Evolutionary conservation across 352 stramenopile species (phyloP).

Genomic region (Phytophthora aleatoria): DNA sequence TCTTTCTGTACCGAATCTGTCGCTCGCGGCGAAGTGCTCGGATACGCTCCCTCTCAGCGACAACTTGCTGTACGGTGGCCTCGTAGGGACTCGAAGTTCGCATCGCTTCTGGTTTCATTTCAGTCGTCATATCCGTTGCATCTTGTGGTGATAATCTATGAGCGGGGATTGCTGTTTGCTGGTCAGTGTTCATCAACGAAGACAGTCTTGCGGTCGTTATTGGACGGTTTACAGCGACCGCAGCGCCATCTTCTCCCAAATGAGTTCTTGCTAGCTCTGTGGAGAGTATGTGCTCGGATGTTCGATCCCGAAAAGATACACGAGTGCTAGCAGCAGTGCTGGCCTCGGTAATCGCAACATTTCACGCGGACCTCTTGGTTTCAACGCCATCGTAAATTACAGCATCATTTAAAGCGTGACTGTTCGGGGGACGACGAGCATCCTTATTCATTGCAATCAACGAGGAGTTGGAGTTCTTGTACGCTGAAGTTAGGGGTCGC

Average conservation of each 20-base stretch:
- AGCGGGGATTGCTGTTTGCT: background rate
- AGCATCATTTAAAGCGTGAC: background rate
- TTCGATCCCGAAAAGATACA: no score
- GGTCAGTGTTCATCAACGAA: background rate
- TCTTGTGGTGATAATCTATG: no score
- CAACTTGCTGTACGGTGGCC: background rate
- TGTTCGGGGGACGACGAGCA: background rate
- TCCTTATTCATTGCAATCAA: background rate
- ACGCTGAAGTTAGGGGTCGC: background rate
- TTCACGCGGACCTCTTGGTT: background rate
- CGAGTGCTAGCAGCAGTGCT: background rate
- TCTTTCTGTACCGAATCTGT: slow-evolving; percentile 19
- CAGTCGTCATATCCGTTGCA: no score
- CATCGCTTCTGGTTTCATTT: no score
- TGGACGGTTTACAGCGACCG: background rate
- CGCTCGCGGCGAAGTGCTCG: slow-evolving; percentile 6
- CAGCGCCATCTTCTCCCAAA: background rate
- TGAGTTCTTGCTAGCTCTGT: background rate
- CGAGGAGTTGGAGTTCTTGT: background rate
- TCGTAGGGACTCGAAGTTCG: background rate
- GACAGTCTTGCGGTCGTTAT: no score
- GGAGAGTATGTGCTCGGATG: background rate
- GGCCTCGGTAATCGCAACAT: no score
- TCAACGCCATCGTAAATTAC: background rate
- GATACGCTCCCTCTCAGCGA: background rate